phyloP scores from a whole-genome alignment of 306 rosid genomes.

The Casuarina cunninghamiana region DNA sequence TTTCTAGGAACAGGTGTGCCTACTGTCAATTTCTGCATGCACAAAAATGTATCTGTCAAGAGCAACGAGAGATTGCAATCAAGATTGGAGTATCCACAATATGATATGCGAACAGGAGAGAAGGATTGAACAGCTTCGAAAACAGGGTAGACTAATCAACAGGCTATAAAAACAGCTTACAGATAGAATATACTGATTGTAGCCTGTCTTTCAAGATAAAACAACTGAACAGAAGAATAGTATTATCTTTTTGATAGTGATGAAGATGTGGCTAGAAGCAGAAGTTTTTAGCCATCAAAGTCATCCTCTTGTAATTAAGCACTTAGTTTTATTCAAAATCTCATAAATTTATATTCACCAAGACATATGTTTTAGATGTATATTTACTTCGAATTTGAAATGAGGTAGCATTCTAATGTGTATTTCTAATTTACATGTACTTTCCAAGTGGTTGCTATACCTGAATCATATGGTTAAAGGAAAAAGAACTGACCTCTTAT shows the following conservation, averaged over 20 bases:
- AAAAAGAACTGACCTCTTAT: not conserved
- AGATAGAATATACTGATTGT: conserved; percentile 6
- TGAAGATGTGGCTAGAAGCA: not conserved
- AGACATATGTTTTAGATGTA: not conserved
- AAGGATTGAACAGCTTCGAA: conserved; percentile 5
- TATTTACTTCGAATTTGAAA: not conserved
- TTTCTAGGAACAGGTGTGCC: conserved; percentile 88
- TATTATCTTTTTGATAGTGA: not conserved
- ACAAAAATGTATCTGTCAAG: conserved; percentile 32
- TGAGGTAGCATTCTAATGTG: not conserved
- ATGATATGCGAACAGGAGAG: conserved; percentile 10
- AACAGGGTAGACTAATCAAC: conserved; percentile 11
- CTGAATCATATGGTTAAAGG: not conserved
- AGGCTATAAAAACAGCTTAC: conserved; percentile 8
- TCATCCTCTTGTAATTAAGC: not conserved
- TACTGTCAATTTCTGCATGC: conserved; percentile 77
- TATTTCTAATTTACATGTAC: not conserved
- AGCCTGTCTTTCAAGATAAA: conserved; percentile 11
- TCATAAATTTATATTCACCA: not conserved
- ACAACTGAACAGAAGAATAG: not conserved
- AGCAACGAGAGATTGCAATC: conserved; percentile 22
- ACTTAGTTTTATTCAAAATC: not conserved
- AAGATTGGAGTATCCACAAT: conserved; percentile 13
- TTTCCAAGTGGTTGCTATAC: not conserved
- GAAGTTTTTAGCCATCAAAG: not conserved